Base-by-base conservation (phyloP, 495 filamentous ascomycete genomes). In the Aspergillus nidulans region DNA sequence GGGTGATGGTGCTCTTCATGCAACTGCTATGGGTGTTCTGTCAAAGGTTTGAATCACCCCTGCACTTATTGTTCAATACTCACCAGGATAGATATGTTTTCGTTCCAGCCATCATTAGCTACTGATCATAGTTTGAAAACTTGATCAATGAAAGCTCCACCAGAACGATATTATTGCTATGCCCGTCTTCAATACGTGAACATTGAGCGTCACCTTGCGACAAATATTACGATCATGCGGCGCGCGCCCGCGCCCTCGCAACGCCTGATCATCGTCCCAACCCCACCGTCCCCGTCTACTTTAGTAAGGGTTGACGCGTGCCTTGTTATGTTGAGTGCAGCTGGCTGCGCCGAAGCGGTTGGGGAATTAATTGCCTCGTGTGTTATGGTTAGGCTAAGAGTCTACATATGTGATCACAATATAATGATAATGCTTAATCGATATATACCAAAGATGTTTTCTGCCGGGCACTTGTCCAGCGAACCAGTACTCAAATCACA, bases 1-100 rank as follows among this genome's bases (percentile, higher is more conserved):
- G 21, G 4, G 24, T 49, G 24, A 56, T 36, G 38, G 38, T 56
- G 25, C 53, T 56, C 16, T 56, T 36, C 19, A 25, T 56, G 25
- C 43, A 49, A 18, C 20, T 56, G 38, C 2, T 56, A 18, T 56
- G 45, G 45, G n/a, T 49, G 4, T 4, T 56, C 15, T 56, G 20
- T 19, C 46, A 40, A 8, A 56, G 53, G 53, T 55, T 30, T 48
- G 45, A 34, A 15, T 40, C 23, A 6, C 32, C 40, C 19, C 23
- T 16, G 26, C 10, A 6, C 18, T 2, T 18, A 2, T 50, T 8
- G 1, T 0, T 16, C 2, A 39, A n/a, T 40, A 26, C 48, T 50
- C 15, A 50, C 19, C 1, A 10, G 5, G n/a, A 6, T 20, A 50
- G 48, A 19, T 50, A 40, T 40, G 20, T 40, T 23, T 39, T 39